Evolutionary conservation across 2,329 filamentous ascomycete genomes (phyloP), one percentile per base, ranked within the genome.

Genomic region (Chrysoporthe puriensis): DNA sequence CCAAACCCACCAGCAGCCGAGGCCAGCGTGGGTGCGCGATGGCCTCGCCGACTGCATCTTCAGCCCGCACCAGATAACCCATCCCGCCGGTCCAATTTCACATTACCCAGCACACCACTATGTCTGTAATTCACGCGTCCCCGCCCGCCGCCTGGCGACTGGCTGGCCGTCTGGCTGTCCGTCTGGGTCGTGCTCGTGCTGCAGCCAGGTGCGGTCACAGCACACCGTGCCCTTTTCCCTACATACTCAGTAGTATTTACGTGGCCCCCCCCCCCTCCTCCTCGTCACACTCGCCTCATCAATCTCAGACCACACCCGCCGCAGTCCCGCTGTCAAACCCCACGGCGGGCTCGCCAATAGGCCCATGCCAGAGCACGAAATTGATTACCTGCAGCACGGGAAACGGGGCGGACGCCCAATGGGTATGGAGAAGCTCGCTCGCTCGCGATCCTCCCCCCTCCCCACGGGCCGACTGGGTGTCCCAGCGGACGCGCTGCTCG

Each of bases 391-490:
- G 58, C 58, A 61, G 58, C 21, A 61, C n/a, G 44, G 58, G 40
- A 48, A 32, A 26, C 58, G 58, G 11, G 16, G 32, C 14, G 14
- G 36, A 44, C 6, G 13, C 14, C 58, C 21, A 46, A 44, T 44
- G 42, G 11, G 57, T 14, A 26, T 26, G 57, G 57, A 43, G 57
- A 26, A 26, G 32, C 46, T 64, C 26, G 5, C 26, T 26, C 26
- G 26, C 26, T 21, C 42, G 34, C 54, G 54, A 48, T 56, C 63
- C 66, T 26, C 26, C 26, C 26, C 26, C 26, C 26, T 26, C 26
- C 57, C 62, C 42, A 57, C 62, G 66, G 66, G 57, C 66, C 62
- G 64, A 60, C 59, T 61, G 61, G n/a, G 46, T 60, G 44, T 46
- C 61, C 44, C 48, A 50, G 60, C 44, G 26, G 26, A 26, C 26